Evolutionary conservation across 1,139 yeast genomes (phyloP).

Genomic region (Yamadazyma dendronema): DNA sequence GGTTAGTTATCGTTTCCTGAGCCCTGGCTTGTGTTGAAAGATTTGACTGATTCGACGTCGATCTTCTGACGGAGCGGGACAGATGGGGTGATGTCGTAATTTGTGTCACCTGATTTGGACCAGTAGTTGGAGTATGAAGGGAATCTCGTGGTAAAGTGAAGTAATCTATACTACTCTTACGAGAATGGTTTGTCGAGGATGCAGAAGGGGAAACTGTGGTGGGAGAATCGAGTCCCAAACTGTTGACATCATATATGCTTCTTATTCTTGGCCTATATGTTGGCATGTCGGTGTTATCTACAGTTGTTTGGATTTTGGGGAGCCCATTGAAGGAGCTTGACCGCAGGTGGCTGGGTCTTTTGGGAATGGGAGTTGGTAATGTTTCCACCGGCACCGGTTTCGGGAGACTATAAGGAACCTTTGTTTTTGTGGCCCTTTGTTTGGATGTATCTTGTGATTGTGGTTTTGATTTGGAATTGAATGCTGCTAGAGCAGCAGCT

Average conservation of each 20-base stretch:
- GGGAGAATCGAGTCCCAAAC: constrained; percentile 2
- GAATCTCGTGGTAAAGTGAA: constrained; percentile 14
- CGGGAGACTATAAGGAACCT: background rate
- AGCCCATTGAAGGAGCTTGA: constrained; percentile 9
- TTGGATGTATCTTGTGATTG: too few relatives aligned
- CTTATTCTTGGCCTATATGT: too few relatives aligned
- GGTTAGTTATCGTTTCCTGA: constrained; percentile 24
- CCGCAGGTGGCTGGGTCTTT: constrained; percentile 4
- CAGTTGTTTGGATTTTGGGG: constrained; percentile 11
- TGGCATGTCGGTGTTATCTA: background rate
- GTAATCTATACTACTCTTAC: constrained; percentile 12
- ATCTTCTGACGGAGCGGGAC: constrained; percentile 5
- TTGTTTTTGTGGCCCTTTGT: constrained; percentile 1
- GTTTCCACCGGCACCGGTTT: constrained; percentile 4
- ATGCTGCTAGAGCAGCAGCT: constrained; percentile 38
- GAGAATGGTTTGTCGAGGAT: background rate
- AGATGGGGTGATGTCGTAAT: background rate
- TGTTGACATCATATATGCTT: too few relatives aligned
- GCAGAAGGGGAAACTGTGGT: background rate
- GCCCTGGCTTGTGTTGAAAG: constrained; percentile 16
- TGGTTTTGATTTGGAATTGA: constrained; percentile 17
- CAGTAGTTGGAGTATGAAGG: constrained; percentile 5
- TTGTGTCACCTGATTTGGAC: too few relatives aligned
- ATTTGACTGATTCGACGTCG: constrained; percentile 10
- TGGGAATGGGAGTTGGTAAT: constrained; percentile 9